These are phyloP conservation scores for Cryptococcus sp. DNA, from an alignment of 1,284 basidiomycete genomes.

Conservation along the genomic window DNA sequence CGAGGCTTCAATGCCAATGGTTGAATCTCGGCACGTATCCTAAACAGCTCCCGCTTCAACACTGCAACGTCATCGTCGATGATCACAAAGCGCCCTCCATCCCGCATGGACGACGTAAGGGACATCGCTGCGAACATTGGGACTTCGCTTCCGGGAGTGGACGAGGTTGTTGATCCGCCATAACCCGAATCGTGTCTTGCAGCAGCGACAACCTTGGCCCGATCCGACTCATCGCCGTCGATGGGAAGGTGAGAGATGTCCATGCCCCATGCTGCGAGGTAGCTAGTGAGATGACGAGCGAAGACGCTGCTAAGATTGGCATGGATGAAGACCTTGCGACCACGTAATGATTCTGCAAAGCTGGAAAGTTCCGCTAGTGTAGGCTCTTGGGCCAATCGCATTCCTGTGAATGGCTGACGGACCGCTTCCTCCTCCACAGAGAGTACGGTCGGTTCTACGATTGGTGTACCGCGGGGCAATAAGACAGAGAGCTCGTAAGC, in stretches of 20 bases:
- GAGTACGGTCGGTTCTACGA: slow-evolving; percentile 46
- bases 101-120: slow-evolving; percentile 3
- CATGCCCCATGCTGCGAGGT: slow-evolving; percentile 91
- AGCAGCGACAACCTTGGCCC: slow-evolving; percentile 1
- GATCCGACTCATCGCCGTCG: slow-evolving; percentile 38
- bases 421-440: slow-evolving; percentile 57
- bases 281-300: slow-evolving; percentile 84
- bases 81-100: slow-evolving; percentile 63
- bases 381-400: slow-evolving; percentile 66
- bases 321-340: slow-evolving; percentile 77
- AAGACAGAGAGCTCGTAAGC: slow-evolving; percentile 53
- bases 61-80: slow-evolving; percentile 85
- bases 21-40: slow-evolving; percentile 62
- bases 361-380: slow-evolving; percentile 70
- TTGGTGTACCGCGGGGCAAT: slow-evolving; percentile 46
- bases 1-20: slow-evolving; percentile 53
- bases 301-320: slow-evolving; percentile 80
- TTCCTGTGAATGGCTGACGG: slow-evolving; percentile 56
- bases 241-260: slow-evolving; percentile 79
- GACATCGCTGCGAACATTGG: slow-evolving; percentile 7
- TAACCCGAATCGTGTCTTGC: slow-evolving; percentile 35
- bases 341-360: slow-evolving; percentile 78
- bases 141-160: slow-evolving; percentile 14
- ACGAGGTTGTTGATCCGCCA: slow-evolving; percentile 20
- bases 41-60: slow-evolving; percentile 68